A percentile compares a stretch with the other conserved stretches of the same genome.
Conservation (phyloP, 805 yeast species). For the Ogataea haglerorum region DNA sequence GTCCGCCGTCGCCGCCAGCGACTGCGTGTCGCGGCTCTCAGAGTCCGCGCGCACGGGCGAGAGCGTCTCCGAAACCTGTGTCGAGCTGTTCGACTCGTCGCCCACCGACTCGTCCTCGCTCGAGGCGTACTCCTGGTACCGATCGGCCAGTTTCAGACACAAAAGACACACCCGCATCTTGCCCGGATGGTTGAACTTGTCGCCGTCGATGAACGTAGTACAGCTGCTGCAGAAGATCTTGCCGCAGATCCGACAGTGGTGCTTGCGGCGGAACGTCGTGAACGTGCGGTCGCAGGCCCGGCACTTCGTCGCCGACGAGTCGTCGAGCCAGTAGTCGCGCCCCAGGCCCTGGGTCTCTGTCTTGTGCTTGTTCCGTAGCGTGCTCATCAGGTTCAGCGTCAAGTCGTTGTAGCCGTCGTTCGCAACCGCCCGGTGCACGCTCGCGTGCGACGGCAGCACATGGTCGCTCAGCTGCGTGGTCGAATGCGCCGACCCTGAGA, state of each 20-base stretch:
- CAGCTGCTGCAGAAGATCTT: slow-evolving; percentile 89
- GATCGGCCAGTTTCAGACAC: slow-evolving; percentile 60
- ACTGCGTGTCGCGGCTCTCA: slow-evolving; percentile 10
- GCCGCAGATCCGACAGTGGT: slow-evolving; percentile 95
- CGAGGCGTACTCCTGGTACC: slow-evolving; percentile 63
- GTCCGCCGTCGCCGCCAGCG: slow-evolving; percentile 11
- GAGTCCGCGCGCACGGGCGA: slow-evolving; percentile 18
- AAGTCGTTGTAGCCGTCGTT: slow-evolving; percentile 24
- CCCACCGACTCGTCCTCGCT: slow-evolving; percentile 54
- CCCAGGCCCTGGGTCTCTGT: slow-evolving; percentile 44
- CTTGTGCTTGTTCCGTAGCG: slow-evolving; percentile 19
- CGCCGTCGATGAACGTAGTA: slow-evolving; percentile 67
- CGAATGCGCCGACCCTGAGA: slow-evolving; percentile 23
- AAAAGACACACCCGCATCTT: slow-evolving; percentile 74
- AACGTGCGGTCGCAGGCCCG: slow-evolving; percentile 77
- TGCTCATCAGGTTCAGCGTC: slow-evolving; percentile 24
- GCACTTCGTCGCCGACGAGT: slow-evolving; percentile 86
- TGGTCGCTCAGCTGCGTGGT: slow-evolving; percentile 27
- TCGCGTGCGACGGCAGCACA: slow-evolving; percentile 13
- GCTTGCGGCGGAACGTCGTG: slow-evolving; percentile 83
- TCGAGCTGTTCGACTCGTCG: slow-evolving; percentile 33
- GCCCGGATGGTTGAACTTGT: slow-evolving; percentile 59
- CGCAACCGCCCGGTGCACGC: slow-evolving; percentile 2
- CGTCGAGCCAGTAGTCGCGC: slow-evolving; percentile 93
- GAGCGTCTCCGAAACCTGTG: slow-evolving; percentile 15